These are phyloP conservation scores for Limnanthes douglasii DNA, from an alignment of 345 rosid genomes.

Conservation along the genomic window DNA sequence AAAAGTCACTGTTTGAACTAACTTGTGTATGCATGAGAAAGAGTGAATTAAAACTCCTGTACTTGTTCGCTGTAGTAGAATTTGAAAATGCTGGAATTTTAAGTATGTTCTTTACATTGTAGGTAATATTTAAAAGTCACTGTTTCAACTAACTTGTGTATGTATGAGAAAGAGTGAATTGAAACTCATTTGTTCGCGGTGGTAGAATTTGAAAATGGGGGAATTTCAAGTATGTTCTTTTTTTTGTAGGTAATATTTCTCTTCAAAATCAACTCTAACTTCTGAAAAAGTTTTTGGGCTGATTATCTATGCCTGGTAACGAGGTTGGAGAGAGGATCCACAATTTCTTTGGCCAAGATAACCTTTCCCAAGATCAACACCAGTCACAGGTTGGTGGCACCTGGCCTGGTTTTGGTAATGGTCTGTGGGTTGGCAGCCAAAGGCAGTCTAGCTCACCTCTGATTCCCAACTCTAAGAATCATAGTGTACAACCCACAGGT, in stretches of 20 bases:
- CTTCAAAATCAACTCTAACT: constrained; percentile 14
- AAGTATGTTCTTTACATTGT: too few relatives aligned
- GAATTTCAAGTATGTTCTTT: constrained; percentile 8
- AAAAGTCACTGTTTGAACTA: too few relatives aligned
- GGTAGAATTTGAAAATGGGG: constrained; percentile 2
- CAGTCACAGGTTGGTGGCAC: constrained; percentile 42
- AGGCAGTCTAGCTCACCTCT: constrained; percentile 41
- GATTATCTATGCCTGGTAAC: constrained; percentile 91
- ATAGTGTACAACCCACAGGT: constrained; percentile 50
- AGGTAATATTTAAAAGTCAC: constrained; percentile 8
- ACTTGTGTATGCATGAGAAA: too few relatives aligned
- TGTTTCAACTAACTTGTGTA: constrained; percentile 14
- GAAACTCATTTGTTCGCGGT: constrained; percentile 4
- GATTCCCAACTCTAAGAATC: constrained; percentile 39
- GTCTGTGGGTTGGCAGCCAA: constrained; percentile 40
- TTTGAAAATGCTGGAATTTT: too few relatives aligned
- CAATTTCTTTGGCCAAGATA: constrained; percentile 71
- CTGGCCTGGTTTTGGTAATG: constrained; percentile 47
- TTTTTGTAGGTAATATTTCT: constrained; percentile 14
- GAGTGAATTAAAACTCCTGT: too few relatives aligned
- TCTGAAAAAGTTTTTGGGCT: constrained; percentile 14
- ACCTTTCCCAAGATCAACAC: constrained; percentile 50
- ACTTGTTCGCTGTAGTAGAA: too few relatives aligned
- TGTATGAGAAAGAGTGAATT: constrained; percentile 16
- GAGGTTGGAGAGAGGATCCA: constrained; percentile 87